Evolutionary conservation across 2,329 filamentous ascomycete species (phyloP), one percentile per base, ranked within the genome.

Genomic region (Nigrospora osmanthi): DNA sequence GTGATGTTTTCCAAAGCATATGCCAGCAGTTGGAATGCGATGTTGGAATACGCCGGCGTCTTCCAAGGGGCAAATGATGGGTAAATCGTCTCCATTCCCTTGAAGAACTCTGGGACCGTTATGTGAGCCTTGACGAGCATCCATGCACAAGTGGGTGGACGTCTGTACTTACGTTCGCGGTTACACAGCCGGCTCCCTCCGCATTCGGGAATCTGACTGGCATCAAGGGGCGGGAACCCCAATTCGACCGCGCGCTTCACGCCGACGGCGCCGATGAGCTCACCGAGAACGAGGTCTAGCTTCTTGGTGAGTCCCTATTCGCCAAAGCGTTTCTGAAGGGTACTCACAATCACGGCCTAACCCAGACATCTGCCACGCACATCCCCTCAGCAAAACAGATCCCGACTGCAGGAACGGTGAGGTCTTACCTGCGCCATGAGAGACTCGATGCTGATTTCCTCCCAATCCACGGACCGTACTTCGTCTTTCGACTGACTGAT

Each of bases 11-110:
- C 65, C 0, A 68, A 49, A 0, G 64, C 60, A 40, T 62, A 63
- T 11, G 57, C 54, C 1, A 69, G 54, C n/a, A 69, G 55, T 4
- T 61, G 58, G 45, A 61, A 69, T 3, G 59, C 64, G 14, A 64
- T 53, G 36, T 69, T 65, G 1, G 66, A 67, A 32, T 69, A 70
- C 0, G 57, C 52, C 1, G 66, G 64, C 0, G 65, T 67, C 3
- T 54, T 56, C 14, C 57, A 64, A 0, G 64, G 57, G 1, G 57
- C 49, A 32, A 59, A 62, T 0, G 61, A 58, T 0, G 64, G 63
- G 7, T 64, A 52, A 2, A 58, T 41, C n/a, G 44, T 51, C n/a
- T 49, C 47, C 3, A 64, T 49, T 2, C 57, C 55, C 13, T 51
- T 45, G 43, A 62, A 61, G 42, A 60, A 60, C 28, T 62, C 59